These are phyloP conservation scores for Citrullus amarus DNA, from an alignment of 306 rosid species.

Conservation along the genomic window DNA sequence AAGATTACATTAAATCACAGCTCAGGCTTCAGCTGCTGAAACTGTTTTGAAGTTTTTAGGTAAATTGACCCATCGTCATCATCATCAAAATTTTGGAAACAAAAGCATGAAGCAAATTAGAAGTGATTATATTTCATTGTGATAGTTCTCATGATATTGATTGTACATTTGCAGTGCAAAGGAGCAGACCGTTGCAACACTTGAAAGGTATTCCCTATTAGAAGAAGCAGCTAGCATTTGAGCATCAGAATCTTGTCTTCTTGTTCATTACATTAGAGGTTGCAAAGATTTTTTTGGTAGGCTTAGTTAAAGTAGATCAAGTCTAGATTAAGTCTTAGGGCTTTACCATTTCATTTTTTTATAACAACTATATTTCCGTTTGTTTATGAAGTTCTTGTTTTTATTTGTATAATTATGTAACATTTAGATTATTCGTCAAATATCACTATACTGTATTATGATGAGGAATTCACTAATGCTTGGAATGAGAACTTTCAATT, in stretches of 20 bases:
- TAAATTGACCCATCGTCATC: neutral
- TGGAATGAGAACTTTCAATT: neutral
- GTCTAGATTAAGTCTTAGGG: neutral
- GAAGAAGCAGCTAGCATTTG: neutral
- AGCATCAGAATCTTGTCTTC: neutral
- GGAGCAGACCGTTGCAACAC: conserved; percentile 4
- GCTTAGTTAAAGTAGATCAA: neutral
- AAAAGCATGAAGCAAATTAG: neutral
- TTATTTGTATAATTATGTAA: neutral
- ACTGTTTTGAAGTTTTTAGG: neutral
- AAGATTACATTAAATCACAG: neutral
- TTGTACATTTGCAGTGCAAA: neutral
- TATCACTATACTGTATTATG: neutral
- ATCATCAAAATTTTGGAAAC: no score
- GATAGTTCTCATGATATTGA: neutral
- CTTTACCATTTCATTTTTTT: neutral
- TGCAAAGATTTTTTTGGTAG: neutral
- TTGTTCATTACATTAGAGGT: neutral
- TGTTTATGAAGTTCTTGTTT: neutral
- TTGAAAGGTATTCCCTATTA: neutral
- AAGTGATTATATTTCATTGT: neutral
- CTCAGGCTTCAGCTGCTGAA: neutral
- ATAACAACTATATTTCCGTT: neutral
- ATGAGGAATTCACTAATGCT: neutral
- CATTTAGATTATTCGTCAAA: neutral